These are phyloP conservation scores for Colletotrichum sp. DNA, from an alignment of 2,329 filamentous ascomycete species.

Conservation along the genomic window DNA sequence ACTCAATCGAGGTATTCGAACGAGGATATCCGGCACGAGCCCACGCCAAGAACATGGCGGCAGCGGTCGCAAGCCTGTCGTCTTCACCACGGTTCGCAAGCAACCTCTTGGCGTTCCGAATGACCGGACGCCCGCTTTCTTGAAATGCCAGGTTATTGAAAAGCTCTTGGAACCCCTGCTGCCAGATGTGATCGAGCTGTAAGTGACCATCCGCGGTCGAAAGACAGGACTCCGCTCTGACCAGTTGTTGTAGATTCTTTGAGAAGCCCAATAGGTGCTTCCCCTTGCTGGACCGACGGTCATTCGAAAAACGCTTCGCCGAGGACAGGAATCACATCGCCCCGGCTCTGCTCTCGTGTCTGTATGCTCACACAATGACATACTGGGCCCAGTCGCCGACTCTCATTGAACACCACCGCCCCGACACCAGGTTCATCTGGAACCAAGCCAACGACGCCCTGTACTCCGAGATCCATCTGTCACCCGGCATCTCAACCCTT, in stretches of 20 bases:
- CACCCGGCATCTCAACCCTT: conserved; percentile 63
- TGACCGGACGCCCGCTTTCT: conserved; percentile 41
- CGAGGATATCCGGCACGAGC: conserved; percentile 11
- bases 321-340: conserved; percentile 53
- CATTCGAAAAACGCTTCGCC: conserved; percentile 54
- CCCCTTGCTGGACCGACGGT: conserved; percentile 61
- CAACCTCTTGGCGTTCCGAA: conserved; percentile 46
- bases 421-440: conserved; percentile 66
- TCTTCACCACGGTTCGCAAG: conserved; percentile 52
- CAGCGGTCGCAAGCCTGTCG: conserved; percentile 36
- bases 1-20: neutral
- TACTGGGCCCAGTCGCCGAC: conserved; percentile 59
- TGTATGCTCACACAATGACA: conserved; percentile 63
- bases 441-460: conserved; percentile 66
- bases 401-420: conserved; percentile 50
- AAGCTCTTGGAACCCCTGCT: conserved; percentile 62
- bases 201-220: conserved; percentile 20
- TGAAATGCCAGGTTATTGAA: conserved; percentile 61
- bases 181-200: conserved; percentile 55
- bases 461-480: conserved; percentile 63
- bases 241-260: conserved; percentile 49
- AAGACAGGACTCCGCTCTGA: neutral
- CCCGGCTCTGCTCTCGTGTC: conserved; percentile 58
- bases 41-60: neutral
- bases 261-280: conserved; percentile 64